A percentile compares a stretch with the other conserved stretches of the same genome.
phyloP scores from a whole-genome alignment of 1,284 basidiomycete species.

The Sporisorium scitamineum region DNA sequence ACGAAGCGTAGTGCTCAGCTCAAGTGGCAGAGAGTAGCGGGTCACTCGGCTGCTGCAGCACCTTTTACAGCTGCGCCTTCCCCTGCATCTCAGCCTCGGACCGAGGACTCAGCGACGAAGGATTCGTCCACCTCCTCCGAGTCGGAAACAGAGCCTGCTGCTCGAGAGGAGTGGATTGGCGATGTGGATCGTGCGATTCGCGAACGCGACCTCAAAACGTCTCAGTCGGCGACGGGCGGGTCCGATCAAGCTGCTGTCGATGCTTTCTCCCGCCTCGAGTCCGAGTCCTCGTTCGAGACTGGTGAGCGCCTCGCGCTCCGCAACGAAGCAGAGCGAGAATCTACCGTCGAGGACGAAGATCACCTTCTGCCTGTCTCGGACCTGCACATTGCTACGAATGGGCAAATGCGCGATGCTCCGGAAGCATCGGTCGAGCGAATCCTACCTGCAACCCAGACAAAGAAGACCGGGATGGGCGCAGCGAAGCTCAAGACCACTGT shows the following conservation, averaged over 20 bases:
- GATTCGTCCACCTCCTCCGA: background rate
- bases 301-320: background rate
- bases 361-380: conserved; percentile 46
- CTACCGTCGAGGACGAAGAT: conserved; percentile 8
- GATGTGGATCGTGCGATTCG: conserved; percentile 40
- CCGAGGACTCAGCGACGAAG: background rate
- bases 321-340: background rate
- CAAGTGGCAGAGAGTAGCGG: conserved; percentile 39
- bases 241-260: conserved; percentile 29
- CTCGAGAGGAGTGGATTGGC: conserved; percentile 44
- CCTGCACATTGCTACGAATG: conserved; percentile 35
- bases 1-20: conserved; percentile 18
- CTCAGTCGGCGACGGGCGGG: background rate
- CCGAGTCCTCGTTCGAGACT: conserved; percentile 9
- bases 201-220: conserved; percentile 27
- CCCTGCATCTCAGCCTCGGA: background rate
- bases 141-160: background rate
- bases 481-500: conserved; percentile 17
- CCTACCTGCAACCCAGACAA: background rate
- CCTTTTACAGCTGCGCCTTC: background rate
- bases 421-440: background rate
- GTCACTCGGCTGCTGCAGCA: conserved; percentile 13
- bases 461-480: conserved; percentile 10
- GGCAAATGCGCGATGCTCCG: conserved; percentile 17
- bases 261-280: conserved; percentile 22